Percentiles rank a stretch among this genome's conserved stretches.
phyloP scores from a whole-genome alignment of 2,329 filamentous ascomycete genomes.

The Curvularia lunata region DNA sequence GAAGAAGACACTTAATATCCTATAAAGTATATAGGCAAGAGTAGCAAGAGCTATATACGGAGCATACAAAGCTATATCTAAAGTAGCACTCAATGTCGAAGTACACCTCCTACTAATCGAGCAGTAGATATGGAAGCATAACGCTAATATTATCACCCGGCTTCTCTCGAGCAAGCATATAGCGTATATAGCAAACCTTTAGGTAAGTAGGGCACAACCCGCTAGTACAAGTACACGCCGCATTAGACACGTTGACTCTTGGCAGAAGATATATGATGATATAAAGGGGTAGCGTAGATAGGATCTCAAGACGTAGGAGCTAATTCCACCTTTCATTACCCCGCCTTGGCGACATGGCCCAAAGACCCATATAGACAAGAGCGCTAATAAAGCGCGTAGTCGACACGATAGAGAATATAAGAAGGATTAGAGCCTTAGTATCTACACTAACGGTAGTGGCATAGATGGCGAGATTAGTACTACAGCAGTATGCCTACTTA shows the following conservation, averaged over 20 bases:
- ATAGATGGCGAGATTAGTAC: constrained; percentile 22
- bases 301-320: constrained; percentile 15
- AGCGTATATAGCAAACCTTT: not conserved
- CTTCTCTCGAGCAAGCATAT: not conserved
- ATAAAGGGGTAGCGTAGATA: constrained; percentile 14
- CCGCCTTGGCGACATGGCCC: constrained; percentile 16
- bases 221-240: not conserved
- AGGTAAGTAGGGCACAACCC: not conserved
- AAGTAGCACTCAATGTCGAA: too few relatives aligned
- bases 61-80: too few relatives aligned
- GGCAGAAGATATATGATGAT: constrained; percentile 19
- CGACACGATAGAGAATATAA: constrained; percentile 21
- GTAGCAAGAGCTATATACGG: too few relatives aligned
- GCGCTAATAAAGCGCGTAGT: constrained; percentile 16
- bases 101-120: too few relatives aligned
- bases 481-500: constrained; percentile 22
- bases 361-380: constrained; percentile 23
- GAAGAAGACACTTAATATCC: too few relatives aligned
- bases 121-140: too few relatives aligned
- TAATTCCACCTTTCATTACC: constrained; percentile 22
- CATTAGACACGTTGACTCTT: constrained; percentile 15
- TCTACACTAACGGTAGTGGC: constrained; percentile 30
- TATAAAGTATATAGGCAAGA: too few relatives aligned
- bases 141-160: not conserved
- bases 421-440: constrained; percentile 21